Evolutionary conservation across 179 eudicot genomes (phyloP).

Genomic region (Nepenthes alata): DNA sequence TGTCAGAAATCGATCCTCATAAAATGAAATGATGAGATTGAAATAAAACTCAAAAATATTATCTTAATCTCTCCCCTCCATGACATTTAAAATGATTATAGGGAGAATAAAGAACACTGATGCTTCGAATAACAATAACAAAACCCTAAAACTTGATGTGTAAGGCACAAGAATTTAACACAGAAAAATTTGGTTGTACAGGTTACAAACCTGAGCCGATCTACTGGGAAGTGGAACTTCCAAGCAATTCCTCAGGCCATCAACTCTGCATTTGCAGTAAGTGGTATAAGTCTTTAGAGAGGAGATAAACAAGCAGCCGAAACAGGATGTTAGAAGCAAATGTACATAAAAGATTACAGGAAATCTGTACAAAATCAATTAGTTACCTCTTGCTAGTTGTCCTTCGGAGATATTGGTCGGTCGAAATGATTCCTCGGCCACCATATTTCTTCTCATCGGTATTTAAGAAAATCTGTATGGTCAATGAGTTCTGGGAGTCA

Average conservation of each 20-base stretch:
- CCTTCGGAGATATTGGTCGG: slow-evolving; percentile 53
- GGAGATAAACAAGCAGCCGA: slow-evolving; percentile 5
- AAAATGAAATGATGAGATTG: no score
- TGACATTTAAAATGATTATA: no score
- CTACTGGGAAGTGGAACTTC: slow-evolving; percentile 71
- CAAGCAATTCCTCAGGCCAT: slow-evolving; percentile 58
- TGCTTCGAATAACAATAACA: no score
- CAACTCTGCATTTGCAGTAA: slow-evolving; percentile 33
- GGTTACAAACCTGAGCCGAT: slow-evolving; percentile 64
- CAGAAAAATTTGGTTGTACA: no score
- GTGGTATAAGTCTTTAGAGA: neutral
- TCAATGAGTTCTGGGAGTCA: slow-evolving; percentile 1
- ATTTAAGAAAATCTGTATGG: slow-evolving; percentile 57
- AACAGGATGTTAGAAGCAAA: neutral
- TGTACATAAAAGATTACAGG: neutral
- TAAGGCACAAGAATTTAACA: no score
- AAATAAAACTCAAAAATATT: no score
- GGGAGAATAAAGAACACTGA: no score
- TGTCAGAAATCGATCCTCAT: no score
- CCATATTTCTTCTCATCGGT: slow-evolving; percentile 84
- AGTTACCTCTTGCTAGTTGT: slow-evolving; percentile 52
- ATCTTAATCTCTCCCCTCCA: no score
- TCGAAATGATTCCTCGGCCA: slow-evolving; percentile 49
- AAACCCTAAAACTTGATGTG: no score
- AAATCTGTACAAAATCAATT: neutral